Evolutionary conservation across 306 rosid species (phyloP).

Genomic region (Ormosia emarginata): DNA sequence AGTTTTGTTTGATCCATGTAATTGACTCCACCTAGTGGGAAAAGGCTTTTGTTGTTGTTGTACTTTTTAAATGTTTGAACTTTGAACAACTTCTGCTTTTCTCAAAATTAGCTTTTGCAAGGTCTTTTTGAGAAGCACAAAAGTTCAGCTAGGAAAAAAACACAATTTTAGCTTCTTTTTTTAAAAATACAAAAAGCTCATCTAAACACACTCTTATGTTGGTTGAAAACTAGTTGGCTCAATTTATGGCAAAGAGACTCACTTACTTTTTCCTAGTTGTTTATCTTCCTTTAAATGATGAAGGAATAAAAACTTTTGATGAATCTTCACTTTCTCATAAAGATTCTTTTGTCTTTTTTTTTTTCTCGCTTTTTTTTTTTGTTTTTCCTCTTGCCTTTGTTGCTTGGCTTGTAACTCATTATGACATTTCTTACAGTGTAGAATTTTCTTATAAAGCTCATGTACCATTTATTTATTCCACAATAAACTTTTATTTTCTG

Average conservation of each 20-base stretch:
- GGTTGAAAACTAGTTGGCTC: slow-evolving; percentile 9
- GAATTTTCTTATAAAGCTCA: slow-evolving; percentile 1
- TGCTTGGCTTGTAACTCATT: neutral
- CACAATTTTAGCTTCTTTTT: neutral
- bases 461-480: slow-evolving; percentile 15
- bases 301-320: neutral
- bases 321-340: neutral
- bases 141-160: neutral
- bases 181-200: neutral
- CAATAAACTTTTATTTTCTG: slow-evolving; percentile 11
- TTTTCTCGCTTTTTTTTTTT: too few species aligned
- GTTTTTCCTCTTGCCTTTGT: neutral
- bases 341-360: neutral
- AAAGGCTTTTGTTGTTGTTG: neutral
- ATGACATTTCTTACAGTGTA: neutral
- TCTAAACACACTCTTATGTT: neutral
- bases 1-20: neutral
- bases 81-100: neutral
- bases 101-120: neutral
- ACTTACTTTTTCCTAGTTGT: neutral
- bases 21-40: neutral
- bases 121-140: neutral
- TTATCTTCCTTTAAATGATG: neutral
- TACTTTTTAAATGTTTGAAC: neutral
- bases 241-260: neutral